These are phyloP conservation scores for Candida mattraensis DNA, from an alignment of 805 yeast genomes.

Conservation along the genomic window DNA sequence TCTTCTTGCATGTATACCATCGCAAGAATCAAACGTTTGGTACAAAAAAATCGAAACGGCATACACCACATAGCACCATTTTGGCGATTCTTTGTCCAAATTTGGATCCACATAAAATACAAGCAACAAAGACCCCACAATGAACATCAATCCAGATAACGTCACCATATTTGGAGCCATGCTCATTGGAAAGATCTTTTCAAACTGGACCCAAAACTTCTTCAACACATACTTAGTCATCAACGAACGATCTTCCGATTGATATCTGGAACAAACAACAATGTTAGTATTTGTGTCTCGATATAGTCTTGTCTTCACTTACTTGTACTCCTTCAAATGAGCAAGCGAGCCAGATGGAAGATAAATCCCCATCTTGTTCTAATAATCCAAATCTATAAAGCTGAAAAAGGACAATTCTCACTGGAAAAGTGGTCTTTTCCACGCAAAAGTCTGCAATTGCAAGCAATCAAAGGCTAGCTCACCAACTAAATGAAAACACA, in stretches of 20 bases:
- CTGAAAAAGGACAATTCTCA: no score
- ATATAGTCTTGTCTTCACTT: slow-evolving; percentile 12
- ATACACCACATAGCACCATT: slow-evolving; percentile 74
- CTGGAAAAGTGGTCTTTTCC: no score
- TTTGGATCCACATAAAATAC: slow-evolving; percentile 75
- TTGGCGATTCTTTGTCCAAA: slow-evolving; percentile 58
- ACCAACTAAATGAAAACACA: no score
- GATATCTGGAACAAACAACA: slow-evolving; percentile 45
- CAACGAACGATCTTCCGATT: slow-evolving; percentile 79
- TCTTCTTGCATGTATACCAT: slow-evolving; percentile 92
- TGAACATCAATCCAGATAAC: slow-evolving; percentile 71
- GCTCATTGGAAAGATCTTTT: slow-evolving; percentile 71
- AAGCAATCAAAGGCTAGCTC: no score
- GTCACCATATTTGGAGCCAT: slow-evolving; percentile 96
- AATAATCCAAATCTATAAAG: no score
- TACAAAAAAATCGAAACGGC: slow-evolving; percentile 85
- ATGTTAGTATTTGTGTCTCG: slow-evolving; percentile 4
- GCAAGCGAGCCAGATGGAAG: slow-evolving; percentile 43
- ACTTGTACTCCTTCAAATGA: slow-evolving; percentile 50
- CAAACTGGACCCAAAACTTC: slow-evolving; percentile 79
- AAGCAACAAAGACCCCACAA: slow-evolving; percentile 59
- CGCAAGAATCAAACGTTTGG: slow-evolving; percentile 96
- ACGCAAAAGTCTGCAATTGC: no score
- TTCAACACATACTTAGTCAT: slow-evolving; percentile 73
- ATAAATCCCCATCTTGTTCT: slow-evolving; percentile 56